A percentile compares a stretch with the other conserved stretches of the same genome.
Evolutionary conservation across 2,329 filamentous ascomycete species (phyloP).

Genomic region (Exophiala phaeomuriformis): DNA sequence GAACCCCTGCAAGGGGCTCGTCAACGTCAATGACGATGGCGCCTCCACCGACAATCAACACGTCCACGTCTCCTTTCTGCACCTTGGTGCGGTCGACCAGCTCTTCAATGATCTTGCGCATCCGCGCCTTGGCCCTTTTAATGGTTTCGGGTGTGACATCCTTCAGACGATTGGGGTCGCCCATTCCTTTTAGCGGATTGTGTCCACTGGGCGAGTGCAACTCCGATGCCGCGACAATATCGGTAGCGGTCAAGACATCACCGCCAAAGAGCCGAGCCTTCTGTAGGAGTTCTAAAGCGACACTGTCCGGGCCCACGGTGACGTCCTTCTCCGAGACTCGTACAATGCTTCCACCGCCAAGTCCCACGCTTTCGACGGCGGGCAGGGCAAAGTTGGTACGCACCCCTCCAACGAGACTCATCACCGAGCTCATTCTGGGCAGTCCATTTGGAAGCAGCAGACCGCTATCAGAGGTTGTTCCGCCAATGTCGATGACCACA

Average conservation of each 20-base stretch:
- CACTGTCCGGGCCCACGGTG: constrained; percentile 54
- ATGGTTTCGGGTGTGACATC: constrained; percentile 27
- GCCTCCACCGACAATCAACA: constrained; percentile 58
- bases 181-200: neutral
- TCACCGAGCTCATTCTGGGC: constrained; percentile 56
- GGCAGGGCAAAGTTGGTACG: constrained; percentile 57
- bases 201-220: neutral
- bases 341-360: constrained; percentile 50
- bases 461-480: constrained; percentile 60
- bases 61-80: constrained; percentile 51
- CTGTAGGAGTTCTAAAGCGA: constrained; percentile 50
- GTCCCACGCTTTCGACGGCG: constrained; percentile 49
- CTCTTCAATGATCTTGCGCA: constrained; percentile 49
- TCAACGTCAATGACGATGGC: constrained; percentile 51
- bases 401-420: constrained; percentile 56
- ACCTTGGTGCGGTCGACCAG: constrained; percentile 58
- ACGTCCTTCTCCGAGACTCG: constrained; percentile 33
- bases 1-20: constrained; percentile 45
- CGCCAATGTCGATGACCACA: constrained; percentile 57
- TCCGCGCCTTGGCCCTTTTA: constrained; percentile 34
- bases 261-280: constrained; percentile 54
- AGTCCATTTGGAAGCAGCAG: constrained; percentile 55
- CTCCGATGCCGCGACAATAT: constrained; percentile 34
- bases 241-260: constrained; percentile 50
- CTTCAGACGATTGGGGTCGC: neutral